Conservation (phyloP, 306 rosid species). For the Bauhinia variegata region DNA sequence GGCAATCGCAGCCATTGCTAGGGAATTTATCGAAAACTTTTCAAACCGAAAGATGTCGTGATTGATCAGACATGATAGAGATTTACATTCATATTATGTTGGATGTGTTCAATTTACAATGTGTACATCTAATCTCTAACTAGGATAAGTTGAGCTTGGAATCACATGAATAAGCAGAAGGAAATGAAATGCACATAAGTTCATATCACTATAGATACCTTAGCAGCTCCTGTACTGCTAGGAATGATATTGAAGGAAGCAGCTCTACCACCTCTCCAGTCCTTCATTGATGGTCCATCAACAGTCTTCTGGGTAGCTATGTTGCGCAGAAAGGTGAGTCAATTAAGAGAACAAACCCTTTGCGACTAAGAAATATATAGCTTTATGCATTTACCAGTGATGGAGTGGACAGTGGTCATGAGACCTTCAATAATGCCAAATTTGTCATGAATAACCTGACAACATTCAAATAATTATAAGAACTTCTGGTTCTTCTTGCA, state of each 20-base stretch:
- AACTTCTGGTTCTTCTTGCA: neutral
- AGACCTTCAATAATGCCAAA: slow-evolving; percentile 92
- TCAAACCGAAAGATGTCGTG: neutral
- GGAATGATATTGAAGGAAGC: slow-evolving; percentile 96
- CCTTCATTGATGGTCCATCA: slow-evolving; percentile 92
- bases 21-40: neutral
- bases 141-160: neutral
- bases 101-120: neutral
- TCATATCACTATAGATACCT: slow-evolving; percentile 48
- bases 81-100: neutral
- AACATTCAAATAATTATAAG: slow-evolving; percentile 20
- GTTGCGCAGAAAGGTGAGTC: slow-evolving; percentile 3
- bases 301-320: slow-evolving; percentile 93
- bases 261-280: slow-evolving; percentile 98
- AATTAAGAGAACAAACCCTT: neutral
- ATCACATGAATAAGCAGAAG: slow-evolving; percentile 1
- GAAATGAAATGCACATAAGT: neutral
- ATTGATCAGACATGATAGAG: neutral
- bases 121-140: neutral
- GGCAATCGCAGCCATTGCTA: neutral
- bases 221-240: slow-evolving; percentile 95
- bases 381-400: slow-evolving; percentile 63
- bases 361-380: slow-evolving; percentile 10
- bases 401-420: slow-evolving; percentile 88
- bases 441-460: slow-evolving; percentile 71